Evolutionary conservation across 2,329 filamentous ascomycete genomes (phyloP), one percentile per base, ranked within the genome.

Genomic region (Apiospora hydei): DNA sequence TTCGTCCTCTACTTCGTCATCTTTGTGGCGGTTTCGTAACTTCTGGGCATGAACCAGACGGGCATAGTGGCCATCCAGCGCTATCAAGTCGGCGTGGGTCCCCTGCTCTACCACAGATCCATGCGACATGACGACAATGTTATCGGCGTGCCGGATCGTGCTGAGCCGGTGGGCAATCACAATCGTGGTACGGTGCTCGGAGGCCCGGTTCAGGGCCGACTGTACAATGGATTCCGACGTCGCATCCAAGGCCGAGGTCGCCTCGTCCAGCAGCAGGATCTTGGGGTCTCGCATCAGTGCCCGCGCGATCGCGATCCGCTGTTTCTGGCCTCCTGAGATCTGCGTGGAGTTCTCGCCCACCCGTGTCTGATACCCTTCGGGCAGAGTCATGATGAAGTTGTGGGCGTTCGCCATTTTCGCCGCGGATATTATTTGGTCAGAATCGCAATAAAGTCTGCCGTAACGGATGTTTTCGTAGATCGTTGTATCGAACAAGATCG

Each of bases 81-180:
- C 87, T 86, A 92, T 89, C 77, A 94, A 79, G 79, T 93, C 92
- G 0, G 83, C 79, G 79, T 98, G 95, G 14, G 90, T 93, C 1
- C 95, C 95, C 75, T 88, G 88, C 84, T 98, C 95, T 1, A 95
- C 92, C 53, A 98, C 90, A 72, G 89, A 88, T 11, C 95, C 95
- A 76, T 93, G 90, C 80, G 97, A 94, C 79, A 98, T 95, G 18
- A 98, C 95, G 74, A 96, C 97, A 75, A 98, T 98, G 53, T 95
- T 85, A 79, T 98, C 95, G 0, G 95, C 95, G 80, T 96, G 94
- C 79, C 97, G 94, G 71, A 98, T 97, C 0, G 95, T 98, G 77
- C 90, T 93, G 8, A 98, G 84, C 38, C 95, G 87, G 82, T 98
- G 95, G 2, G 96, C 95, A 0, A 98, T 95, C 0, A 94, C 94